Evolutionary conservation across 2,329 filamentous ascomycete genomes (phyloP).

Genomic region (Ceratocystis eucalypticola): DNA sequence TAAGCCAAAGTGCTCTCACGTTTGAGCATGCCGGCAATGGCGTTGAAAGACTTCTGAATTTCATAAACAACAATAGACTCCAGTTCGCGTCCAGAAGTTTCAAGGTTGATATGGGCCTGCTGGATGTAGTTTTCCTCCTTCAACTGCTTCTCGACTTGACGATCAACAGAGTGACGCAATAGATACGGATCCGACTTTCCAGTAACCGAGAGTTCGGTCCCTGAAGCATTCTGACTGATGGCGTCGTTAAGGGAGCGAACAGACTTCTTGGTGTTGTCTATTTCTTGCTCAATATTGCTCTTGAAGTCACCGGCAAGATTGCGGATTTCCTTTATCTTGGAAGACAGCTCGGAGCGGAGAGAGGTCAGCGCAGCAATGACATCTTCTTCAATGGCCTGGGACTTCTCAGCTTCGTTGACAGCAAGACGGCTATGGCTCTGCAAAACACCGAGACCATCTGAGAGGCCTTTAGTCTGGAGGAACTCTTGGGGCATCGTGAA

Average conservation of each 20-base stretch:
- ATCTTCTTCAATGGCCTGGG: conserved; percentile 78
- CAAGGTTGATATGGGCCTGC: conserved; percentile 87
- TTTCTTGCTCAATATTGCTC: conserved; percentile 90
- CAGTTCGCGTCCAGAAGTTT: conserved; percentile 84
- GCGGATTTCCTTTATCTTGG: conserved; percentile 99
- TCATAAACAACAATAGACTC: conserved; percentile 95
- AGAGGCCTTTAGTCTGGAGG: conserved; percentile 66
- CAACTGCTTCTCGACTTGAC: conserved; percentile 81
- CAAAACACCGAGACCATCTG: conserved; percentile 71
- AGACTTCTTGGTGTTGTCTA: conserved; percentile 66
- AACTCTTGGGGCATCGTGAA: conserved; percentile 62
- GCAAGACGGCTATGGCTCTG: conserved; percentile 71
- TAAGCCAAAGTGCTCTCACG: conserved; percentile 77
- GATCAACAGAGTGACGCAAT: conserved; percentile 70
- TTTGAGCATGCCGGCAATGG: conserved; percentile 80
- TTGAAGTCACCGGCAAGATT: conserved; percentile 88
- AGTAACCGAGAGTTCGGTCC: conserved; percentile 52
- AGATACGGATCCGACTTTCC: conserved; percentile 91
- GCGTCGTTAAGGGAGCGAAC: conserved; percentile 72
- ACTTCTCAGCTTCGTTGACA: conserved; percentile 71
- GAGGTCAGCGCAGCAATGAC: conserved; percentile 79
- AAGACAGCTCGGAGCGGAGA: conserved; percentile 72
- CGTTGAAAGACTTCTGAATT: conserved; percentile 95
- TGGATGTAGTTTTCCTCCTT: conserved; percentile 97
- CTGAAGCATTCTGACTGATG: conserved; percentile 64